Percentiles rank a stretch among this genome's conserved stretches.
Conservation (phyloP, 805 yeast genomes). For the Cyberlindnera misumaiensis region DNA sequence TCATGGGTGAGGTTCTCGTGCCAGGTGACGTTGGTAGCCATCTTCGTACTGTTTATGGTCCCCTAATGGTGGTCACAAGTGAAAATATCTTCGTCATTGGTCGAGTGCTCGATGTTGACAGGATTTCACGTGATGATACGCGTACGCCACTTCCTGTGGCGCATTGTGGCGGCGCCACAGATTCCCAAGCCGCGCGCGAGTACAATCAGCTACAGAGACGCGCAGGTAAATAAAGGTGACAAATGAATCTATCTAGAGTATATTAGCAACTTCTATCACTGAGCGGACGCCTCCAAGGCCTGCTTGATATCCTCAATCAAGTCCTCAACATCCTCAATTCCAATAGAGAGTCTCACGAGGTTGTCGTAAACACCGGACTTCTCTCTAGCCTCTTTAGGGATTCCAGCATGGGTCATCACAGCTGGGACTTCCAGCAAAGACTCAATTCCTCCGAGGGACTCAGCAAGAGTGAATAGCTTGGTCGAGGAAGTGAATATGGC, state of each 20-base stretch:
- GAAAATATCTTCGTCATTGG: too few species aligned
- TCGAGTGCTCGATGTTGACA: conserved; percentile 14
- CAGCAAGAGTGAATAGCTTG: conserved; percentile 77
- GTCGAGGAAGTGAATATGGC: conserved; percentile 66
- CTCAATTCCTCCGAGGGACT: conserved; percentile 87
- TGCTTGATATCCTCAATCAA: conserved; percentile 62
- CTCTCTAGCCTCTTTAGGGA: conserved; percentile 72
- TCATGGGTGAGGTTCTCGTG: conserved; percentile 81
- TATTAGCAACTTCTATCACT: too few species aligned
- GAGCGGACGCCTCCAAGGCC: conserved; percentile 40
- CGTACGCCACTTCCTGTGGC: not conserved
- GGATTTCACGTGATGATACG: conserved; percentile 22
- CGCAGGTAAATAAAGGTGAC: too few species aligned
- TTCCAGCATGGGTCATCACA: conserved; percentile 88
- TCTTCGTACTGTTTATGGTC: conserved; percentile 22
- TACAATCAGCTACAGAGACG: too few species aligned
- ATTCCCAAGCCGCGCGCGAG: too few species aligned
- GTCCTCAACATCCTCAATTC: conserved; percentile 80
- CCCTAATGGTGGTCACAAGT: too few species aligned
- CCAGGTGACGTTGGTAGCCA: conserved; percentile 98
- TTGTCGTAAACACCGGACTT: conserved; percentile 76
- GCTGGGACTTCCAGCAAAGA: conserved; percentile 85
- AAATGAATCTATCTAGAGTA: too few species aligned
- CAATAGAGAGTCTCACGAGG: conserved; percentile 76
- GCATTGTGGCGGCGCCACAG: not conserved